Conservation (phyloP, 2,329 filamentous ascomycete species). For the Alternaria conjuncta region DNA sequence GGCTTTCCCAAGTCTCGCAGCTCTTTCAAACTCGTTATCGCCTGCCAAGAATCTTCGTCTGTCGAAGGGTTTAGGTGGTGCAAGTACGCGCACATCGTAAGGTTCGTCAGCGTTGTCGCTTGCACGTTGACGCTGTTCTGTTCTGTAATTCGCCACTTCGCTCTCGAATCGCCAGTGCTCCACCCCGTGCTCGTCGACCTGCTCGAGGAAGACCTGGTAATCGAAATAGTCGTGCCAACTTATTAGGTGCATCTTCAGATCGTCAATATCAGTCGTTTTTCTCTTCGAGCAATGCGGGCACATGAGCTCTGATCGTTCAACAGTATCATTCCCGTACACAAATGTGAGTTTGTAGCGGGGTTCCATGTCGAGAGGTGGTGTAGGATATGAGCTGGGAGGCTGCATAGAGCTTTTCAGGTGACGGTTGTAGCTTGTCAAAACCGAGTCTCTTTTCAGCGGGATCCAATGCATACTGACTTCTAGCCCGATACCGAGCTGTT, state of each 20-base stretch:
- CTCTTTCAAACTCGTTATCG: slow-evolving; percentile 31
- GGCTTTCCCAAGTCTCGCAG: slow-evolving; percentile 15
- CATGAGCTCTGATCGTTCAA: slow-evolving; percentile 9
- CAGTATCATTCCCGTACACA: slow-evolving; percentile 15
- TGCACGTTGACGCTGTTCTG: slow-evolving; percentile 25
- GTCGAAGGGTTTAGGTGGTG: slow-evolving; percentile 46
- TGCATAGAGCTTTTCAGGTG: slow-evolving; percentile 7
- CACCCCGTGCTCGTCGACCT: slow-evolving; percentile 18
- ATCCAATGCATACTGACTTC: slow-evolving; percentile 33
- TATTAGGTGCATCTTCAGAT: slow-evolving; percentile 45
- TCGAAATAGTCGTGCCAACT: slow-evolving; percentile 46
- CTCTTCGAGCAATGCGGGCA: slow-evolving; percentile 29
- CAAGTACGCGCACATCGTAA: slow-evolving; percentile 39
- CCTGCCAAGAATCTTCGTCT: slow-evolving; percentile 43
- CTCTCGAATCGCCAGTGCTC: slow-evolving; percentile 24
- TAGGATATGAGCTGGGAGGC: slow-evolving; percentile 5
- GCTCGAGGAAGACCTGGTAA: slow-evolving; percentile 21
- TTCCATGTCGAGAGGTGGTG: slow-evolving; percentile 14
- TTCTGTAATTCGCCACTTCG: slow-evolving; percentile 25
- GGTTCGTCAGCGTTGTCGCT: slow-evolving; percentile 34
- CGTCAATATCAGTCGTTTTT: slow-evolving; percentile 16
- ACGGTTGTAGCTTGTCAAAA: slow-evolving; percentile 35
- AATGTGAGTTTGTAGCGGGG: slow-evolving; percentile 23
- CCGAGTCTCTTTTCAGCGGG: slow-evolving; percentile 9
- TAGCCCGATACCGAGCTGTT: slow-evolving; percentile 27